These are phyloP conservation scores for Fusarium incarnatum DNA, from an alignment of 2,329 filamentous ascomycete species.

Conservation along the genomic window DNA sequence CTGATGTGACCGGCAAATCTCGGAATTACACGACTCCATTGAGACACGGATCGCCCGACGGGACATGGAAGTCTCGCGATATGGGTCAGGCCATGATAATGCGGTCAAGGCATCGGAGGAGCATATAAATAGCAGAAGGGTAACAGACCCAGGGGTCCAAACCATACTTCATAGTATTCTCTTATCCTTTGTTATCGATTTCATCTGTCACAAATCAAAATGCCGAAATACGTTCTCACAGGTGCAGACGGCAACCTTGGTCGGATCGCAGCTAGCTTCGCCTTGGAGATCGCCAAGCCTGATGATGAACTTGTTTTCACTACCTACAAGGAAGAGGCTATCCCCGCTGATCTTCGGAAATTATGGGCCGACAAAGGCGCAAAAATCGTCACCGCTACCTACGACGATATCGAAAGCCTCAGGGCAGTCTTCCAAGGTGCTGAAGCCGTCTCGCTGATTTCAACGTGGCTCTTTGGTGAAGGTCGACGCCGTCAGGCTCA, in stretches of 20 bases:
- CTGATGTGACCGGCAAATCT: constrained; percentile 13
- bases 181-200: too few relatives aligned
- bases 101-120: background rate
- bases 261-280: constrained; percentile 39
- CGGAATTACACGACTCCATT: constrained; percentile 30
- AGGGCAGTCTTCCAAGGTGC: constrained; percentile 41
- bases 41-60: constrained; percentile 16
- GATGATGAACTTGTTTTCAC: constrained; percentile 42
- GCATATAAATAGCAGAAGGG: background rate
- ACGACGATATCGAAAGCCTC: constrained; percentile 42
- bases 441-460: constrained; percentile 43
- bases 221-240: constrained; percentile 44
- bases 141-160: too few relatives aligned
- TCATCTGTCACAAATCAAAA: background rate
- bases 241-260: constrained; percentile 45
- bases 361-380: constrained; percentile 40
- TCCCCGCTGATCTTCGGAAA: constrained; percentile 25
- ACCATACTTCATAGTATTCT: background rate
- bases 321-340: constrained; percentile 39
- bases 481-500: constrained; percentile 37
- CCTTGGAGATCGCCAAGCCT: constrained; percentile 37
- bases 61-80: background rate
- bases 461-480: constrained; percentile 43
- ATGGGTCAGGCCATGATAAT: constrained; percentile 5
- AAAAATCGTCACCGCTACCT: constrained; percentile 36